A percentile compares a stretch with the other conserved stretches of the same genome.
Evolutionary conservation across 139 green algal genomes (phyloP).

Genomic region (Coelastrella sp.): DNA sequence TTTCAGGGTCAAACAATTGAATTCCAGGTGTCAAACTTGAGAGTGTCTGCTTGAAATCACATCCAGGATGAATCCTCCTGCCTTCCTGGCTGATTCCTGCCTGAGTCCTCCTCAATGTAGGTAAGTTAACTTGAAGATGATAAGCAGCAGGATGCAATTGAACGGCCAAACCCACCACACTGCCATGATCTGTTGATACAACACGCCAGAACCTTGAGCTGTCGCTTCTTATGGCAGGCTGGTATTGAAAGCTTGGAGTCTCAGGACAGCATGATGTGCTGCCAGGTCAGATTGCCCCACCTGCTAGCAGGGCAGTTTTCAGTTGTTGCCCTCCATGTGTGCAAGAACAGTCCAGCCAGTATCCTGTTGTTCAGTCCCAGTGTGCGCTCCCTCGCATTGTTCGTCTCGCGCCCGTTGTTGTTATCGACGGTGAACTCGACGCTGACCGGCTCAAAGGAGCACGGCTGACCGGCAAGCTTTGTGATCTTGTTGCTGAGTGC

Average conservation of each 20-base stretch:
- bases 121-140: too few species aligned
- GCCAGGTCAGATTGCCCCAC: background rate
- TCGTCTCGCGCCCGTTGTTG: slow-evolving; percentile 52
- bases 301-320: slow-evolving; percentile 19
- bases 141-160: too few species aligned
- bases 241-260: background rate
- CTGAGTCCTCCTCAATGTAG: too few species aligned
- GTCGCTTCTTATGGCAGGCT: background rate
- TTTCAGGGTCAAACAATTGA: too few species aligned
- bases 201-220: too few species aligned
- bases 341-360: slow-evolving; percentile 80
- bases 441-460: slow-evolving; percentile 49
- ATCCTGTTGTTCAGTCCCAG: slow-evolving; percentile 79
- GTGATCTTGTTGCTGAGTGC: slow-evolving; percentile 59
- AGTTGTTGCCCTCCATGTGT: slow-evolving; percentile 68
- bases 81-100: too few species aligned
- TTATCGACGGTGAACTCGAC: slow-evolving; percentile 72
- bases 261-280: background rate
- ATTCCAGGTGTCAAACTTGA: too few species aligned
- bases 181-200: too few species aligned
- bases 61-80: too few species aligned
- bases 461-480: slow-evolving; percentile 68
- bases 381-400: slow-evolving; percentile 64
- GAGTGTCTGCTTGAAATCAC: too few species aligned
- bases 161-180: too few species aligned